Base-by-base conservation (phyloP, 768 basidiomycete species). In the Chalciporus pseudorubinellus region DNA sequence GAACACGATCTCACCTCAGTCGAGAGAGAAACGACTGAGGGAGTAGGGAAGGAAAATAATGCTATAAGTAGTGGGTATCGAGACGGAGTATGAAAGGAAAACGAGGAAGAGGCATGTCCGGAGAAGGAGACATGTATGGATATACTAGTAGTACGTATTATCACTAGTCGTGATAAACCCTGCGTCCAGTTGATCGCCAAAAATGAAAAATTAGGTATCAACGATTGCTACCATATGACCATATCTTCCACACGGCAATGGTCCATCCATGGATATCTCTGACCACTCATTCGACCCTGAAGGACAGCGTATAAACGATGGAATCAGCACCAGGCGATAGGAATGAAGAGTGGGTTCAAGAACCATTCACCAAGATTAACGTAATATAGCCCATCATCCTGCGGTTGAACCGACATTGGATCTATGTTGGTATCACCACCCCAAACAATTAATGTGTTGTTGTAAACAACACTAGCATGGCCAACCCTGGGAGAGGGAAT, bases 251-350 rank as follows among this genome's bases (percentile, higher is more conserved):
- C 79, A 79, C 1, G 97, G 97, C 0, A 84, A 78, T 3, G 85
- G 76, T 0, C 92, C 88, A 44, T 83, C 74, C 8, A 92, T 86
- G 3, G 83, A 75, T 16, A 97, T 87, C 38, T 84, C 80, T 31
- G 92, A 97, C 97, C 97, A 99, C 67, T 98, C 97, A 56, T 90
- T 84, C 3, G 93, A 89, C 50, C 89, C 94, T 98, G 59, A 36
- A 16, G 14, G 34, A 36, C n/a, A 6, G 34, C 34, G 10, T 36
- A 16, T 36, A 36, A 36, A 10, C 16, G n/a, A 36, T 36, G 34
- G 11, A 33, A 33, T 33, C n/a, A n/a, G 12, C 34, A 34, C 2
- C 16, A 14, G 3, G 16, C 28, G 6, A 10, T 10, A 50, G 18
- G 38, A 55, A 22, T 33, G n/a, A n/a, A n/a, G n/a, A n/a, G n/a